Evolutionary conservation across 2,329 filamentous ascomycete genomes (phyloP), one percentile per base, ranked within the genome.

Genomic region (Cordyceps tenuipes): DNA sequence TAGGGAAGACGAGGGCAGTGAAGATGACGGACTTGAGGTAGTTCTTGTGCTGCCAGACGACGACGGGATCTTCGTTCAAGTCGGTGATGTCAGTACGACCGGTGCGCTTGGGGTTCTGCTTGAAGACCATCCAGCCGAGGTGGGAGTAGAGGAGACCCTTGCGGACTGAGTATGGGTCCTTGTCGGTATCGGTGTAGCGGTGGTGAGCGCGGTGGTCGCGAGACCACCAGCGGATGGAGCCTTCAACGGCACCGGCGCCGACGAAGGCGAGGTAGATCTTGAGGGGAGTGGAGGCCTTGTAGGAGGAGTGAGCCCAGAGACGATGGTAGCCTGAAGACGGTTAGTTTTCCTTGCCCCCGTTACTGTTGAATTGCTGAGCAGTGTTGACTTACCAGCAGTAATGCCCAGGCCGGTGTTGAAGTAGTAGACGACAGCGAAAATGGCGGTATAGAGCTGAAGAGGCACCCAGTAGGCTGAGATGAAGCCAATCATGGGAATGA

Each of bases 121-220:
- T 93, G 82, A 95, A 86, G 69, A 95, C 76, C 89, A 95, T 94
- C 90, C 90, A 95, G 68, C 90, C 90, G 61, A 95, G 79, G 77
- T 76, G 71, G 17, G 84, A 91, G 82, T 92, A 93, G 66, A 91
- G 76, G 54, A 94, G 82, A 66, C 90, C 90, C 81, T 95, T 95
- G 77, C 89, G 87, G 67, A 95, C 90, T 26, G 89, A 92, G 80
- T 95, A 95, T 54, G 90, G 91, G 67, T 95, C 90, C 80, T 94
- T 94, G 43, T 92, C 89, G 69, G 90, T 95, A 72, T 95, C 91
- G 78, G 91, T 95, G 74, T 94, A 95, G 68, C 91, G 84, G 81
- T 95, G 90, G 75, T 95, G 90, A 69, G 90, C 88, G 66, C 91
- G 87, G 78, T 95, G 91, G 71, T 88, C 90, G 68, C 89, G 85